phyloP scores from a whole-genome alignment of 2,329 filamentous ascomycete genomes.

The Cercospora beticola region DNA sequence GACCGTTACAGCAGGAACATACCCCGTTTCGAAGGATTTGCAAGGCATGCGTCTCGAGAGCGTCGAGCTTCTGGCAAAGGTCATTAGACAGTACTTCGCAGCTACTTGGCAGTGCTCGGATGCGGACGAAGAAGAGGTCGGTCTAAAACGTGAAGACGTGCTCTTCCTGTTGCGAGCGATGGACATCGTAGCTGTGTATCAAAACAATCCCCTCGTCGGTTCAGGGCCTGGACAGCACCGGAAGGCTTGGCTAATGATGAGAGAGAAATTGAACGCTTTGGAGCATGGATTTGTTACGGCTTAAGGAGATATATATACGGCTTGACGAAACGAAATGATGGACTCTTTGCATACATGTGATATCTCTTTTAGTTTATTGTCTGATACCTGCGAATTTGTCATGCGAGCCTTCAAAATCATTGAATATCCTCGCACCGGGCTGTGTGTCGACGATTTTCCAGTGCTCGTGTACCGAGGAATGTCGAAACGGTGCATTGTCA shows the following conservation, averaged over 20 bases:
- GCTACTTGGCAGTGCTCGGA: neutral
- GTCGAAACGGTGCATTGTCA: neutral
- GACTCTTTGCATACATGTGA: neutral
- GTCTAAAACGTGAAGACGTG: conserved; percentile 17
- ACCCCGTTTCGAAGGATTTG: conserved; percentile 24
- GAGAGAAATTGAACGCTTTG: neutral
- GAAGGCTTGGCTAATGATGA: neutral
- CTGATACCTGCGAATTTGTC: neutral
- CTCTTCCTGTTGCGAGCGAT: conserved; percentile 26
- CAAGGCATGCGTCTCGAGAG: conserved; percentile 29
- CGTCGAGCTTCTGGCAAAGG: conserved; percentile 27
- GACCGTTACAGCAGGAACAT: conserved; percentile 25
- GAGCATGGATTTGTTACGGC: neutral
- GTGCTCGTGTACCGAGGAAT: too few species aligned
- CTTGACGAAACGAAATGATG: neutral
- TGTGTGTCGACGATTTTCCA: too few species aligned
- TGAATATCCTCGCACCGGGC: too few species aligned
- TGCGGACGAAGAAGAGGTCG: neutral
- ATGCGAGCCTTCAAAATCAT: too few species aligned
- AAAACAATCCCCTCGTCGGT: neutral
- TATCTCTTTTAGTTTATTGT: neutral
- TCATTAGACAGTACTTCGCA: conserved; percentile 15
- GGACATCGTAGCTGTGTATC: conserved; percentile 23
- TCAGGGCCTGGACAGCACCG: neutral
- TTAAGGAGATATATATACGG: neutral